Percentiles rank a stretch among this genome's conserved stretches.
phyloP scores from a whole-genome alignment of 208 protist species.

The Trypanosoma grayi region DNA sequence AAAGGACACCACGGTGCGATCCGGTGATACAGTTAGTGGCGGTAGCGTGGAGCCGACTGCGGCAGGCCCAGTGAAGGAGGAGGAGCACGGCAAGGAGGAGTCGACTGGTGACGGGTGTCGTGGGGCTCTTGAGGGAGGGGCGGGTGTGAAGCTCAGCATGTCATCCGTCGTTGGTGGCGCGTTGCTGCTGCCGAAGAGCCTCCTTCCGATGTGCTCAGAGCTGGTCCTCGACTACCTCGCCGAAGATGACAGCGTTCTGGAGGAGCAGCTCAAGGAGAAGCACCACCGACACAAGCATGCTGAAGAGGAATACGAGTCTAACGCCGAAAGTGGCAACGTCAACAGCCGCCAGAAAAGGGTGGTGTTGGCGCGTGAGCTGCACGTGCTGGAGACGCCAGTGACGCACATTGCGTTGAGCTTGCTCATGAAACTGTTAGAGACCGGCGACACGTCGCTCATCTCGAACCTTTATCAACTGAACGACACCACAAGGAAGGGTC shows the following conservation, averaged over 20 bases:
- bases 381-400: slow-evolving; percentile 26
- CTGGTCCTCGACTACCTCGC: slow-evolving; percentile 22
- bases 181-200: slow-evolving; percentile 3
- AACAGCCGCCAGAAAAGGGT: neutral
- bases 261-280: neutral
- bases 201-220: slow-evolving; percentile 11
- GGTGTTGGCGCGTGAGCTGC: neutral
- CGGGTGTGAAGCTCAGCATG: slow-evolving; percentile 14
- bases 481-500: slow-evolving; percentile 18
- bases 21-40: no score
- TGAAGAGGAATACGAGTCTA: neutral
- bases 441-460: slow-evolving; percentile 12
- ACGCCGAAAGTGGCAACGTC: neutral
- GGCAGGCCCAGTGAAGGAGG: neutral
- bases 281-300: neutral
- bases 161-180: slow-evolving; percentile 15
- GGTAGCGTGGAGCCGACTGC: neutral
- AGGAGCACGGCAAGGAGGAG: neutral
- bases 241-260: slow-evolving; percentile 10
- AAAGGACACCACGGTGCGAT: no score
- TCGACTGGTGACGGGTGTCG: neutral
- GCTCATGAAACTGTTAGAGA: slow-evolving; percentile 14
- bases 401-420: slow-evolving; percentile 15
- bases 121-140: neutral
- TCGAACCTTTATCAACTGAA: slow-evolving; percentile 19